A percentile compares a stretch with the other conserved stretches of the same genome.
Conservation (phyloP, 192 early-diverging fungal species). For the Coemansia sp. region DNA sequence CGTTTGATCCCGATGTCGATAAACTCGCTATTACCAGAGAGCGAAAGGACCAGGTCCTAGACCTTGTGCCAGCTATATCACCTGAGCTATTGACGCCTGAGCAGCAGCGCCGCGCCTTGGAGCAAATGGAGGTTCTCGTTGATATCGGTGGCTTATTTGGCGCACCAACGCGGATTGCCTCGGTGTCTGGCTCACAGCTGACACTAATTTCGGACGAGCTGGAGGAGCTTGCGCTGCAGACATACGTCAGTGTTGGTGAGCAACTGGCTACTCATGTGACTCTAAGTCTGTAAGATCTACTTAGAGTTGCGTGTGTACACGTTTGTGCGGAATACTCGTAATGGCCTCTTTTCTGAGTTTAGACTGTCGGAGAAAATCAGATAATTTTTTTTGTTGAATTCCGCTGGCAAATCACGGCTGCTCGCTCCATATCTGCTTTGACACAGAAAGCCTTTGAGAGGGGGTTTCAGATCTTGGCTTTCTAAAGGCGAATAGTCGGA, state of each 20-base stretch:
- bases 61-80: conserved; percentile 15
- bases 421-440: conserved; percentile 1
- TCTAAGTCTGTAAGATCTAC: neutral
- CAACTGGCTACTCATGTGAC: conserved; percentile 18
- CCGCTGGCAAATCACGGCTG: conserved; percentile 15
- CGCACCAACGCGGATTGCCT: neutral
- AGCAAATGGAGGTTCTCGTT: neutral
- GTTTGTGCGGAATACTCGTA: neutral
- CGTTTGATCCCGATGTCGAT: conserved; percentile 38
- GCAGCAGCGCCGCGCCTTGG: neutral
- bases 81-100: conserved; percentile 3
- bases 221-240: conserved; percentile 22
- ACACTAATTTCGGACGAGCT: conserved; percentile 7
- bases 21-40: conserved; percentile 21
- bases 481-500: neutral
- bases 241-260: conserved; percentile 26
- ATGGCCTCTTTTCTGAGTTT: too few species aligned
- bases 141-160: neutral
- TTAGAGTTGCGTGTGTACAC: neutral
- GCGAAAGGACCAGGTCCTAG: neutral
- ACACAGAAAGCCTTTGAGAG: neutral
- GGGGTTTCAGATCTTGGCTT: neutral
- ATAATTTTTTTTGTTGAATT: neutral
- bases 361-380: neutral
- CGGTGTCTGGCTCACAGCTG: conserved; percentile 4